Percentiles rank a stretch among this genome's conserved stretches.
Conservation (phyloP, 768 basidiomycete genomes). For the Mycena maculata region DNA sequence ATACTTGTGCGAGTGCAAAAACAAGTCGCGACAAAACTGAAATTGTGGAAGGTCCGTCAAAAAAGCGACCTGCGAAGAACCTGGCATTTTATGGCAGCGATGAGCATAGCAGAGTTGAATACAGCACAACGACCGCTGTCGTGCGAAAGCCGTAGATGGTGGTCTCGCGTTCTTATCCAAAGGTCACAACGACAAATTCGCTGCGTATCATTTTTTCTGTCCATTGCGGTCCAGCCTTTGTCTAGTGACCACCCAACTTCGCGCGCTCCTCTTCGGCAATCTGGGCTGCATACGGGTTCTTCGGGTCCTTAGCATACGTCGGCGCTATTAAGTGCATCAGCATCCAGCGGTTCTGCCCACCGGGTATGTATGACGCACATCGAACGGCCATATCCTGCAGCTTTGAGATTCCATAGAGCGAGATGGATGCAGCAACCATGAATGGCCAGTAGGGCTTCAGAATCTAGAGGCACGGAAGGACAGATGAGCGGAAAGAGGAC, state of each 20-base stretch:
- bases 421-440: slow-evolving; percentile 71
- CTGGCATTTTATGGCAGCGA: too few relatives aligned
- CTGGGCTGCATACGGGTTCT: slow-evolving; percentile 85
- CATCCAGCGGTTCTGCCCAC: neutral
- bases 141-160: neutral
- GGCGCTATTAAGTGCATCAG: slow-evolving; percentile 57
- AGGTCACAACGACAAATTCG: neutral
- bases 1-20: too few relatives aligned
- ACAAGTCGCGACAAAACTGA: too few relatives aligned
- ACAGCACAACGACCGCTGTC: too few relatives aligned
- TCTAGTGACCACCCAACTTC: slow-evolving; percentile 37
- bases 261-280: slow-evolving; percentile 67
- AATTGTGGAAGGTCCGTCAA: too few relatives aligned
- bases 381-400: slow-evolving; percentile 76
- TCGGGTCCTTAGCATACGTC: slow-evolving; percentile 77
- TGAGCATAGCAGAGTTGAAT: too few relatives aligned
- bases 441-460: slow-evolving; percentile 85
- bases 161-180: too few relatives aligned
- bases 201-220: slow-evolving; percentile 23
- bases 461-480: slow-evolving; percentile 56
- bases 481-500: slow-evolving; percentile 23
- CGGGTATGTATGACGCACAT: slow-evolving; percentile 62
- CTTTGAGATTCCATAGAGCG: slow-evolving; percentile 73
- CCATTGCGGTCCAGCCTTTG: slow-evolving; percentile 23
- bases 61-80: too few relatives aligned